These are phyloP conservation scores for Pilasporangium apinafurcum DNA, from an alignment of 352 stramenopile genomes.

Conservation along the genomic window DNA sequence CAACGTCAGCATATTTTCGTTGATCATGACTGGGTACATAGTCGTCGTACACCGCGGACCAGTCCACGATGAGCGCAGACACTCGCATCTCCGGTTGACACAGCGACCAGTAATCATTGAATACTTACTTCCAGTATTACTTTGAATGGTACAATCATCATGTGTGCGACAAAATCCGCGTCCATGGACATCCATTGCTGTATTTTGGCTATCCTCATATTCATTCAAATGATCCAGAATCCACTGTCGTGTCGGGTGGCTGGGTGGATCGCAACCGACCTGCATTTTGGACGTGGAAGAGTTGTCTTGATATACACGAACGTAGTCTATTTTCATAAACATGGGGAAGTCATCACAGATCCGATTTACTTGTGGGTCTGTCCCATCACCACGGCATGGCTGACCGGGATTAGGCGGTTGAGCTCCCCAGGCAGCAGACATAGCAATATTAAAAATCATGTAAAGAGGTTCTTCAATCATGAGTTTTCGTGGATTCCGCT, in stretches of 20 bases:
- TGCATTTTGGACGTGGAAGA: constrained; percentile 14
- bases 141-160: constrained; percentile 21
- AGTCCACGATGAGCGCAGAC: constrained; percentile 24
- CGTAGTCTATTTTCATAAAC: constrained; percentile 57
- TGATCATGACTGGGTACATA: not conserved
- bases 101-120: constrained; percentile 28
- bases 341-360: constrained; percentile 39
- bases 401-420: constrained; percentile 19
- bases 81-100: constrained; percentile 26
- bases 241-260: constrained; percentile 24
- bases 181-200: constrained; percentile 11
- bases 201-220: constrained; percentile 20
- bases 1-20: constrained; percentile 1
- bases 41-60: constrained; percentile 40
- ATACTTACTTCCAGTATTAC: constrained; percentile 14
- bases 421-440: constrained; percentile 68
- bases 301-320: constrained; percentile 31
- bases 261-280: constrained; percentile 21
- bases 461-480: constrained; percentile 86
- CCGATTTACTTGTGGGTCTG: constrained; percentile 13
- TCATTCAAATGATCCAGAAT: constrained; percentile 20
- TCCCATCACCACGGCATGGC: constrained; percentile 19
- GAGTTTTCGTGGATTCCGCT: constrained; percentile 70
- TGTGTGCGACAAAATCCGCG: constrained; percentile 12
- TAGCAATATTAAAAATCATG: constrained; percentile 84